Base-by-base conservation (phyloP, 164 flowering plant genomes). In the Vitis rotundifolia region DNA sequence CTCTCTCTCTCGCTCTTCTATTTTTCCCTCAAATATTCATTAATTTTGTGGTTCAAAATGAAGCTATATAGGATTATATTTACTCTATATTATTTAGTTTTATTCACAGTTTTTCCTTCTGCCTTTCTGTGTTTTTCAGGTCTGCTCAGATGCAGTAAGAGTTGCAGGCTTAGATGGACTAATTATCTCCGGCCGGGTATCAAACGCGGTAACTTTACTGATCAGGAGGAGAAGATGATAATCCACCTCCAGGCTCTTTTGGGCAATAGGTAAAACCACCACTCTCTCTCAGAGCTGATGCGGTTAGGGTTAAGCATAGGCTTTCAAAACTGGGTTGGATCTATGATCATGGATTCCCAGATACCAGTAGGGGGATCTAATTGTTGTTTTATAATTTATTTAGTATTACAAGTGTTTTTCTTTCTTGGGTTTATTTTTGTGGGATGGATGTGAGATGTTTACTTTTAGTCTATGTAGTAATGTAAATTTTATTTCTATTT, bases 181-280 rank as follows among this genome's bases (percentile, higher is more conserved):
- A 93, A 93, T 72, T 94, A 94, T 78, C 97, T 94, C 44, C 77
- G 98, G 65, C 98, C 98, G 0, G 98, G 97, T 8, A 92, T 94
- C 78, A 88, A 82, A 62, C 84, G 95, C 12, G 97, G 97, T 5
- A 86, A 85, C 79, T 92, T 94, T 79, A 85, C 93, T 44, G 97
- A 88, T 59, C 88, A 89, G 51, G 98, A 94, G 69, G 98, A 94
- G 85, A 89, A 88, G 86, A 94, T 86, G 95, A 94, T 94, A 29
- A 85, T 94, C 68, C 98, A 94, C 65, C 98, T 94, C 68, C 98
- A 94, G 82, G 94, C 94, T 67, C 94, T 94, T 75, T 68, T 94
- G 49, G 98, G 98, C 61, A 94, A 94, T 31, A 82, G 97, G 98
- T 94, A 77, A 66, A 1, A 54, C 28, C 31, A 11, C 5, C 11